phyloP scores from a whole-genome alignment of 78 protist species.

The Mastigamoeba balamuthi region DNA sequence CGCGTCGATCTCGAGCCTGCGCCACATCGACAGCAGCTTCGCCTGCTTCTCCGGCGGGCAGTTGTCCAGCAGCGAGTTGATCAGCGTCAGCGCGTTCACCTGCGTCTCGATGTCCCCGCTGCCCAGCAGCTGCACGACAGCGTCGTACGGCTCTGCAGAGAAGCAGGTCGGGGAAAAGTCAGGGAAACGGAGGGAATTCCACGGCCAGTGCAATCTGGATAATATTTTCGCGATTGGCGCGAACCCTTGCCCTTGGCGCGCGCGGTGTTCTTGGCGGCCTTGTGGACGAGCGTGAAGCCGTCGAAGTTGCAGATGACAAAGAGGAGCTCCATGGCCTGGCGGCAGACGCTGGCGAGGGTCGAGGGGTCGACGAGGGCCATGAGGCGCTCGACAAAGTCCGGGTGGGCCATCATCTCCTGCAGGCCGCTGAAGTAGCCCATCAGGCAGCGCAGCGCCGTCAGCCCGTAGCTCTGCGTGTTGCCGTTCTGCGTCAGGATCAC shows the following conservation, averaged over 20 bases:
- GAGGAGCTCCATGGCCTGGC: conserved; percentile 31
- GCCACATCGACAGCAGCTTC: conserved; percentile 24
- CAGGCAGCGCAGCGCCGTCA: conserved; percentile 38
- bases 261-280: conserved; percentile 31
- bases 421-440: conserved; percentile 43
- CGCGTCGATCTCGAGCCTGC: conserved; percentile 18
- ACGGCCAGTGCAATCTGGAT: too few relatives aligned
- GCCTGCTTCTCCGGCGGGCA: conserved; percentile 31
- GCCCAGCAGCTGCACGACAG: background rate
- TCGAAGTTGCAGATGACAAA: conserved; percentile 47
- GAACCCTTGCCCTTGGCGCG: background rate
- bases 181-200: too few relatives aligned
- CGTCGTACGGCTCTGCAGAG: conserved; percentile 13
- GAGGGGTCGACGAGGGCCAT: conserved; percentile 1
- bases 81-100: conserved; percentile 23
- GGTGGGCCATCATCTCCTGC: conserved; percentile 33
- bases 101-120: conserved; percentile 53
- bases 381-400: conserved; percentile 18
- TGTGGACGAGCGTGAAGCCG: conserved; percentile 37
- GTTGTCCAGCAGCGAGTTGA: conserved; percentile 38
- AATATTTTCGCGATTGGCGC: too few relatives aligned
- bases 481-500: conserved; percentile 29
- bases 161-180: too few relatives aligned
- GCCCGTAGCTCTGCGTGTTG: conserved; percentile 31
- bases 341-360: conserved; percentile 22